Evolutionary conservation across 495 filamentous ascomycete genomes (phyloP), one percentile per base, ranked within the genome.

Genomic region (Podospora pseudopauciseta): DNA sequence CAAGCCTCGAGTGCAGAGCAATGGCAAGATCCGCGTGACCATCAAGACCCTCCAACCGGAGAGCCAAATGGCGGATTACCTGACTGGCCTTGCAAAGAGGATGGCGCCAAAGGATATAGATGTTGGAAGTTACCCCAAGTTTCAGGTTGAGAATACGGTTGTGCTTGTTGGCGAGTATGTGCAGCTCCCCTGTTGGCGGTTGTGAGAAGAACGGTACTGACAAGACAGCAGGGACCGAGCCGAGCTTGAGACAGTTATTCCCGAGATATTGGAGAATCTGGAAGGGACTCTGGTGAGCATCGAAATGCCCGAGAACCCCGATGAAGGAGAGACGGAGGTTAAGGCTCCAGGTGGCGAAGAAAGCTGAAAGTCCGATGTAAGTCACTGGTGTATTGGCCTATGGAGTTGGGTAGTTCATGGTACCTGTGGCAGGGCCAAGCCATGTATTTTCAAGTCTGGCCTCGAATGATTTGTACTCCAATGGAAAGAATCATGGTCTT

Each of bases 91-190:
- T 66, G 91, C 93, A 15, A 83, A 76, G 16, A 86, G 84, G 76
- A 91, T 91, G 7, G 87, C 87, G 75, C 78, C 85, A 0, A 85
- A 85, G 70, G 92, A 92, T 0, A 85, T 99, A 64, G 97, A 97
- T 80, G 92, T 99, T n/a, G 95, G 95, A 7, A 96, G 92, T 75
- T 99, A 99, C 80, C 95, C 95, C 26, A 82, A 92, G 60, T 97
- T 93, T 0, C 94, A 91, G 83, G 87, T 87, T 72, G 84, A 85
- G 30, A 99, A 99, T 75, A 94, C 92, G 0, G 91, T 99, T 32
- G 98, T 95, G 27, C 81, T 99, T 28, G 94, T 97, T 19, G 95
- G 95, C 15, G 84, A 76, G 81, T 83, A 69, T 60, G 76, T 68
- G 26, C 32, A 19, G 20, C 67, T 65, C 32, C 9, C 1, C 5